Conservation (phyloP, 2,329 filamentous ascomycete genomes). For the Cordyceps javanica region DNA sequence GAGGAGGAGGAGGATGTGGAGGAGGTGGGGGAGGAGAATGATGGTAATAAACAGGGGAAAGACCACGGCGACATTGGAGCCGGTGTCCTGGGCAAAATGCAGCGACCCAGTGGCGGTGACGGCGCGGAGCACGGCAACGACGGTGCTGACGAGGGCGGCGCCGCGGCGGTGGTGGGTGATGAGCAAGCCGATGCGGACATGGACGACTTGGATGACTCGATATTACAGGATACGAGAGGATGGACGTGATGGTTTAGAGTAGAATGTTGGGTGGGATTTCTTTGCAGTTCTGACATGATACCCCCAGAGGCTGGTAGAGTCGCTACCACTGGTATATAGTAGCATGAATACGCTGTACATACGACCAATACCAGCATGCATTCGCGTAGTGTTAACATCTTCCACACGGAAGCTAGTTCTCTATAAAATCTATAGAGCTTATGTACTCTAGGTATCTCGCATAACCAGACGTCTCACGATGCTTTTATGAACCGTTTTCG, state of each 20-base stretch:
- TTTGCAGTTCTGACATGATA: background rate
- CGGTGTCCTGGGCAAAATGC: slow-evolving; percentile 2
- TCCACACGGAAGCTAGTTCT: background rate
- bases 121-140: slow-evolving; percentile 15
- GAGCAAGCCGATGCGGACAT: slow-evolving; percentile 8
- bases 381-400: background rate
- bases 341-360: background rate
- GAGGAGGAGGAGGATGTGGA: slow-evolving; percentile 27
- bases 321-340: background rate
- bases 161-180: background rate
- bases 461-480: slow-evolving; percentile 25
- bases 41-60: too few species aligned
- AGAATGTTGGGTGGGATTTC: background rate
- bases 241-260: background rate
- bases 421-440: slow-evolving; percentile 18
- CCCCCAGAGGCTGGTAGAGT: background rate
- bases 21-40: slow-evolving; percentile 25
- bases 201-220: slow-evolving; percentile 8
- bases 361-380: background rate
- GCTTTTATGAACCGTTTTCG: slow-evolving; percentile 15
- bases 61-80: slow-evolving; percentile 6
- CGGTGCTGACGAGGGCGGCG: background rate
- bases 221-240: background rate
- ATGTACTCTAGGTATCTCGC: slow-evolving; percentile 28
- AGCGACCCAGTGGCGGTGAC: slow-evolving; percentile 17